Percentiles rank a stretch among this genome's conserved stretches.
phyloP scores from a whole-genome alignment of 2,329 filamentous ascomycete species.

The Pseudocercospora macadamiae region DNA sequence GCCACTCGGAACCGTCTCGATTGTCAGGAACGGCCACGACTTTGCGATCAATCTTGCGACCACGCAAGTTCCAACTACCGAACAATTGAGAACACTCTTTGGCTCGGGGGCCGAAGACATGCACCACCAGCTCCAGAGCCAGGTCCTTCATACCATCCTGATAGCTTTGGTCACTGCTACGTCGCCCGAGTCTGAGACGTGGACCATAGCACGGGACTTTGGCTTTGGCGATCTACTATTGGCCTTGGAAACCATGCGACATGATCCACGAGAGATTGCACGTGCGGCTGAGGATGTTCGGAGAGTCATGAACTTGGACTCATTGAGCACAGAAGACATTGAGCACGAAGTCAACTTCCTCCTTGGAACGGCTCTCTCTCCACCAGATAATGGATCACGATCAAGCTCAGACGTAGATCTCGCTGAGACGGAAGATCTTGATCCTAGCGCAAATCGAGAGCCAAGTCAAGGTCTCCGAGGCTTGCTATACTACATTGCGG shows the following conservation, averaged over 20 bases:
- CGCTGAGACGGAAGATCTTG: slow-evolving; percentile 33
- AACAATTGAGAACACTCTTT: slow-evolving; percentile 16
- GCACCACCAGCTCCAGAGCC: slow-evolving; percentile 9
- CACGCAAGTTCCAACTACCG: slow-evolving; percentile 11
- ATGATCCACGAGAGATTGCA: slow-evolving; percentile 8
- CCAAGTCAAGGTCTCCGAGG: slow-evolving; percentile 39
- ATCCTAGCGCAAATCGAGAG: slow-evolving; percentile 24
- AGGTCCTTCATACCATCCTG: slow-evolving; percentile 13
- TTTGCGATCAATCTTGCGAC: slow-evolving; percentile 19
- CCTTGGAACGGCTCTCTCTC: slow-evolving; percentile 16
- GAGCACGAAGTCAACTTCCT: slow-evolving; percentile 23
- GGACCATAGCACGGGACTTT: slow-evolving; percentile 1
- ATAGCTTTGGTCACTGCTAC: not conserved
- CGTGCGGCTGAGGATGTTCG: slow-evolving; percentile 11
- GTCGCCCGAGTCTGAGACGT: not conserved
- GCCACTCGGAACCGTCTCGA: slow-evolving; percentile 22
- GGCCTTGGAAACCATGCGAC: slow-evolving; percentile 4
- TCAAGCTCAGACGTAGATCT: slow-evolving; percentile 19
- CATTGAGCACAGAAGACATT: slow-evolving; percentile 12
- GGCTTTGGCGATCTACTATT: slow-evolving; percentile 11
- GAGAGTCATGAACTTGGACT: slow-evolving; percentile 16
- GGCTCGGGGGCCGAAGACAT: slow-evolving; percentile 9
- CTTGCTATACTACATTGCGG: slow-evolving; percentile 86
- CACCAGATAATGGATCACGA: slow-evolving; percentile 5
- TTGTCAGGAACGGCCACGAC: slow-evolving; percentile 16